These are phyloP conservation scores for Xylaria sp. DNA, from an alignment of 2,329 filamentous ascomycete genomes.

Conservation along the genomic window DNA sequence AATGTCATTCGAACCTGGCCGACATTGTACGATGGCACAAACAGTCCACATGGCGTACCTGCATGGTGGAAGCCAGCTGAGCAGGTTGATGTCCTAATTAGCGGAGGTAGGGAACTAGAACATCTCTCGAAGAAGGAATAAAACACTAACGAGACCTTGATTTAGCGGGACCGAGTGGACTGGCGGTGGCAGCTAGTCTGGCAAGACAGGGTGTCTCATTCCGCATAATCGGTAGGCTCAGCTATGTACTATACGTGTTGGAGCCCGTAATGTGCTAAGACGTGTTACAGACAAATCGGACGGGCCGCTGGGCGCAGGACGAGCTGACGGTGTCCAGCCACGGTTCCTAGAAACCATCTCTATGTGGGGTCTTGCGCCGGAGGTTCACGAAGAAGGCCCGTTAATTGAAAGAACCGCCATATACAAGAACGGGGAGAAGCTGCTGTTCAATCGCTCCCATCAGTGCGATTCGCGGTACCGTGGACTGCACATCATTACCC, in stretches of 20 bases:
- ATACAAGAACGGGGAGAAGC: constrained; percentile 39
- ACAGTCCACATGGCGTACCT: constrained; percentile 38
- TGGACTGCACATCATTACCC: constrained; percentile 45
- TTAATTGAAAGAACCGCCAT: constrained; percentile 41
- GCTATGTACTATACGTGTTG: background rate
- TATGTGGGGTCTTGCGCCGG: constrained; percentile 27
- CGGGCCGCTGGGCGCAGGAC: constrained; percentile 33
- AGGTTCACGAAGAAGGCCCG: constrained; percentile 43
- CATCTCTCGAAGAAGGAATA: background rate
- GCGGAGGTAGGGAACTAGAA: constrained; percentile 37
- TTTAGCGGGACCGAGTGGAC: constrained; percentile 42
- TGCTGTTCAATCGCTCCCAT: constrained; percentile 36
- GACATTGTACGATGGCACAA: constrained; percentile 39
- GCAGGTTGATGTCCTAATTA: constrained; percentile 44
- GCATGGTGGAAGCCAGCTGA: constrained; percentile 37
- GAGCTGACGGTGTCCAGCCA: constrained; percentile 31
- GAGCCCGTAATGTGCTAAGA: background rate
- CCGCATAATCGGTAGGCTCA: constrained; percentile 41
- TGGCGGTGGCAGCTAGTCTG: constrained; percentile 41
- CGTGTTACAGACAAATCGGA: constrained; percentile 37
- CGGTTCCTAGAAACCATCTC: constrained; percentile 27
- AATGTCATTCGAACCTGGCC: constrained; percentile 41
- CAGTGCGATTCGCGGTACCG: constrained; percentile 45
- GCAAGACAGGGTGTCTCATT: constrained; percentile 43
- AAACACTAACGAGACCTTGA: background rate